These are phyloP conservation scores for Haematococcus sp. DNA, from an alignment of 139 green algal species.

Conservation along the genomic window DNA sequence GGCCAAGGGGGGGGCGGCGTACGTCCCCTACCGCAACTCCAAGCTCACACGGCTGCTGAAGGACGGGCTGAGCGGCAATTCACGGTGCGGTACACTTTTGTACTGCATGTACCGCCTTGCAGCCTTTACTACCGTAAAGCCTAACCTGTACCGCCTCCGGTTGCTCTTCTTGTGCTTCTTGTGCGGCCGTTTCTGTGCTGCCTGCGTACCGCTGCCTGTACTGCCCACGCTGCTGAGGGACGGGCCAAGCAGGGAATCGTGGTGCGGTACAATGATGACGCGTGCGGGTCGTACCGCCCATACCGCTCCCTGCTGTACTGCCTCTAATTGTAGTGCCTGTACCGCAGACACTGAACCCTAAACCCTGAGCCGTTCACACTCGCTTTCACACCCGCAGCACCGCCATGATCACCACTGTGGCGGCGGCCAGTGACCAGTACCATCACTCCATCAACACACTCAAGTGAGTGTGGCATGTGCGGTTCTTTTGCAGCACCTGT, in stretches of 20 bases:
- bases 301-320: no score
- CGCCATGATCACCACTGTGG: constrained; percentile 85
- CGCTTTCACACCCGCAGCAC: constrained; percentile 82
- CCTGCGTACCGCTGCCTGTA: not conserved
- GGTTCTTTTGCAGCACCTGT: no score
- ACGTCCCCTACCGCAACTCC: constrained; percentile 75
- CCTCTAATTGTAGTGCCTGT: no score
- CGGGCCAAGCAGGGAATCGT: no score
- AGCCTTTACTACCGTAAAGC: not conserved
- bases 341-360: no score
- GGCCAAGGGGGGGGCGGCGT: constrained; percentile 42
- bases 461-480: constrained; percentile 32
- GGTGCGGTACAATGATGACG: no score
- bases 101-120: not conserved
- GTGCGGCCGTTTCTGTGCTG: not conserved
- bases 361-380: no score
- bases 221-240: not conserved
- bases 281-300: no score
- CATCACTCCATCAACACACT: constrained; percentile 76
- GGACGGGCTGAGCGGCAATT: no score
- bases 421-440: constrained; percentile 65
- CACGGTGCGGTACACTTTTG: not conserved
- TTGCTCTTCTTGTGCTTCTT: not conserved
- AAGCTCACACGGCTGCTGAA: constrained; percentile 77
- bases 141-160: not conserved